These are phyloP conservation scores for Candida odintsovae DNA, from an alignment of 805 yeast genomes.

Conservation along the genomic window DNA sequence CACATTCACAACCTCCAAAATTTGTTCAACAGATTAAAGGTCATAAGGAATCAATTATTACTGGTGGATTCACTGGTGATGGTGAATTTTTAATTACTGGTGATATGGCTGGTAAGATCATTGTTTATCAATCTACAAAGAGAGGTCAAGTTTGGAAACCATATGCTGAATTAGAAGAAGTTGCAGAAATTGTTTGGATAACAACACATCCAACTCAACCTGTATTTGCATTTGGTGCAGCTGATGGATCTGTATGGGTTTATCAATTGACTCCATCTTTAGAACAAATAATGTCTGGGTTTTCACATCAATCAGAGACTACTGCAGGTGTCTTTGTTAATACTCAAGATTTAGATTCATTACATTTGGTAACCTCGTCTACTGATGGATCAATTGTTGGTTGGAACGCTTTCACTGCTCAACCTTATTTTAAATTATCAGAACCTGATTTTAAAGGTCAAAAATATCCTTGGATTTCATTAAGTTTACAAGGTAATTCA, in stretches of 20 bases:
- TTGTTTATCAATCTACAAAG: constrained; percentile 63
- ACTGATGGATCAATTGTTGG: constrained; percentile 83
- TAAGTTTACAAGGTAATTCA: constrained; percentile 43
- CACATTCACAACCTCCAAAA: constrained; percentile 79
- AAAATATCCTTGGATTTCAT: constrained; percentile 87
- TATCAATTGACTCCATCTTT: constrained; percentile 62
- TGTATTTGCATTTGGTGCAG: constrained; percentile 86
- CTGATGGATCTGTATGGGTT: constrained; percentile 93
- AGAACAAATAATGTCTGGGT: constrained; percentile 72
- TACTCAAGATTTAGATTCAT: constrained; percentile 46
- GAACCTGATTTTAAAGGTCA: constrained; percentile 63
- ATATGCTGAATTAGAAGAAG: constrained; percentile 70
- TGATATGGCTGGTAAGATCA: constrained; percentile 88
- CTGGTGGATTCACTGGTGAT: constrained; percentile 77
- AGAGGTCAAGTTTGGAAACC: constrained; percentile 82
- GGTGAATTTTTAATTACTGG: constrained; percentile 83
- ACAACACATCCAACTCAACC: constrained; percentile 71
- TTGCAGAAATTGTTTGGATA: constrained; percentile 86
- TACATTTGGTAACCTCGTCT: constrained; percentile 67
- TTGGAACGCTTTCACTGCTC: constrained; percentile 85
- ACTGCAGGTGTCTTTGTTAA: constrained; percentile 75
- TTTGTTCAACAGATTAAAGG: constrained; percentile 72
- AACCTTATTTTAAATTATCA: constrained; percentile 59
- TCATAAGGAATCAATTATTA: constrained; percentile 82
- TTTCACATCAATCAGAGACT: constrained; percentile 75